phyloP scores from a whole-genome alignment of 768 basidiomycete species.

The Boletus speciosus region DNA sequence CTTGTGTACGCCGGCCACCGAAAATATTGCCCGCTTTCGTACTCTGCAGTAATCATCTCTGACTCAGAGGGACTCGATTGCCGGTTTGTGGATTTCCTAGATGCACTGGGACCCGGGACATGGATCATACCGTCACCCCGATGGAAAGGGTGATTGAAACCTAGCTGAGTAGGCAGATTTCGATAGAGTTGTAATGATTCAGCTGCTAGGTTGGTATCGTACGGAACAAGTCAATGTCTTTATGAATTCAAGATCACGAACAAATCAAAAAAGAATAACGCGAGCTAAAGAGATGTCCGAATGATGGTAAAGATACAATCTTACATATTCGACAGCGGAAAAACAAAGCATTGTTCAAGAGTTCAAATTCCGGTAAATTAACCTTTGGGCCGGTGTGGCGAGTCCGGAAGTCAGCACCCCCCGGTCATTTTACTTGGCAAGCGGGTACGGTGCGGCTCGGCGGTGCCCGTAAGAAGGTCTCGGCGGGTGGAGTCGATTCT shows the following conservation, averaged over 20 bases:
- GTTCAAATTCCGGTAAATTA: neutral
- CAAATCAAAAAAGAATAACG: neutral
- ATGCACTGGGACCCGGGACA: neutral
- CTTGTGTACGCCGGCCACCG: neutral
- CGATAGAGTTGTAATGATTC: neutral
- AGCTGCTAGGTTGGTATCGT: neutral
- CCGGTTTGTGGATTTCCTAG: neutral
- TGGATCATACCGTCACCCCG: neutral
- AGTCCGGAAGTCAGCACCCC: neutral
- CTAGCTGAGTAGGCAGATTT: neutral
- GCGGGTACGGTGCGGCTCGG: neutral
- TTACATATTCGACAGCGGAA: neutral
- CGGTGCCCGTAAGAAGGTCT: slow-evolving; percentile 1
- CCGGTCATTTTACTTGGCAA: neutral
- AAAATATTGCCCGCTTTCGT: neutral
- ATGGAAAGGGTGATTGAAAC: neutral
- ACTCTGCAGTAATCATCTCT: neutral
- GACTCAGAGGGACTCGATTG: neutral
- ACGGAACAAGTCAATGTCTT: neutral
- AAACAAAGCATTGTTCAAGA: neutral
- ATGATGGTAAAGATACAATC: neutral
- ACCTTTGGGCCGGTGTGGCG: neutral
- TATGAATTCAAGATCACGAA: neutral
- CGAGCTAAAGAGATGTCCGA: neutral
- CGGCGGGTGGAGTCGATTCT: neutral